Evolutionary conservation across 768 basidiomycete genomes (phyloP), one percentile per base, ranked within the genome.

Genomic region (Lepiota brunneoincarnata): DNA sequence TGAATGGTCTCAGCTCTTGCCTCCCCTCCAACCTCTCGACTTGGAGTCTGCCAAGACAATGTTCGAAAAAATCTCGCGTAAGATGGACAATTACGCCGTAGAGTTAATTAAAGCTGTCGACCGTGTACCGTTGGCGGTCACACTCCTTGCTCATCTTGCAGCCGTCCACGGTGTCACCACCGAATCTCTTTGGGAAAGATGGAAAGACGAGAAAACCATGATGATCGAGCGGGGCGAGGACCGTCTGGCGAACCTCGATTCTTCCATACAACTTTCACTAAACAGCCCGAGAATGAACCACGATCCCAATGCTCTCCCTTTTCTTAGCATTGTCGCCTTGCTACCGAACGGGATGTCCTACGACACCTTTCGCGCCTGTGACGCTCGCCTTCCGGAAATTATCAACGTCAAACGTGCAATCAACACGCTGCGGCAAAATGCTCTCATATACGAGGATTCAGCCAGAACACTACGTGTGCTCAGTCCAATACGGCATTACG

Each of bases 101-200:
- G 59, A 59, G 28, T 65, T 72, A 15, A 58, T 70, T 2, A 42
- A 58, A 35, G 65, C 67, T 0, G 64, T 70, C 18, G 69, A 70
- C 44, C 63, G 69, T 36, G 62, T 72, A 15, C 70, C 70, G 0
- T 58, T 72, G 12, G 70, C 70, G 1, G 65, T 72, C 17, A 69
- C 66, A 3, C 60, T 72, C 4, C 57, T 72, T 17, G 67, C 63
- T 10, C 65, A 68, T 40, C 58, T 72, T 2, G 68, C 68, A 24
- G 57, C 66, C 1, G 66, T 67, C 14, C 66, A 70, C 20, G 68
- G 66, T 12, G 67, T 68, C 47, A 65, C 64, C 0, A 59, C 66
- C 2, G 61, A 67, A 41, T 55, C 61, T 0, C 51, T 72, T 20
- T 69, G 66, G 68, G 56, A 44, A 17, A 61, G 68, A 14, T 70